Evolutionary conservation across 1,284 basidiomycete species (phyloP), one percentile per base, ranked within the genome.

Genomic region (Peniophora sp.): DNA sequence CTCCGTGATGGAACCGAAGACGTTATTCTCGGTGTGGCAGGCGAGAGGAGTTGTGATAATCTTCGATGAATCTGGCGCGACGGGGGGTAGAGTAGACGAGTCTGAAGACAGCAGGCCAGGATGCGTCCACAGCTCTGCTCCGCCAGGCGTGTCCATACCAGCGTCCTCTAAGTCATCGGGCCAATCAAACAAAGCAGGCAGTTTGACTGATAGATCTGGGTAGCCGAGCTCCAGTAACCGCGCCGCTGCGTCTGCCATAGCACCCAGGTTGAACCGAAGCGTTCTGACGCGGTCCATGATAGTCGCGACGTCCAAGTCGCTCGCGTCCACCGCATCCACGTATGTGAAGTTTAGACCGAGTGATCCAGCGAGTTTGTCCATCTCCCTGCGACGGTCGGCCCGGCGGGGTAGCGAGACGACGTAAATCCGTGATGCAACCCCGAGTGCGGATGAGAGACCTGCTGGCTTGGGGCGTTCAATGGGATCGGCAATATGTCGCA

Each of bases 371-470:
- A 85, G 62, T 14, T 54, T 56, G 49, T 81, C 77, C 81, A 85
- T 85, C 36, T 74, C 66, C n/a, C 56, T 51, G 11, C 74, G 71
- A 19, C 83, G 68, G 54, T 81, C 80, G 2, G 56, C 53, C 38
- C 83, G 71, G 22, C 61, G 65, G 9, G 77, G 73, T 14, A 84
- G 73, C 19, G 81, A 84, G 32, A 89, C 58, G 2, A 88, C 77
- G 56, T 78, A 81, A 50, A 81, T 72, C 16, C 64, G 60, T 3
- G 71, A 65, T 38, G 72, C 54, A 51, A 59, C 54, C 16, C 60
- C 63, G 0, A 63, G 54, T 0, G 52, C 47, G 27, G 44, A 20
- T 3, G 44, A 41, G 16, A 41, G 20, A n/a, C n/a, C 9, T 41
- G 9, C 9, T n/a, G 39, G n/a, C 6, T n/a, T n/a, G 9, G 39